Conservation (phyloP, 2,329 filamentous ascomycete species). For the Epichloe gansuensis region DNA sequence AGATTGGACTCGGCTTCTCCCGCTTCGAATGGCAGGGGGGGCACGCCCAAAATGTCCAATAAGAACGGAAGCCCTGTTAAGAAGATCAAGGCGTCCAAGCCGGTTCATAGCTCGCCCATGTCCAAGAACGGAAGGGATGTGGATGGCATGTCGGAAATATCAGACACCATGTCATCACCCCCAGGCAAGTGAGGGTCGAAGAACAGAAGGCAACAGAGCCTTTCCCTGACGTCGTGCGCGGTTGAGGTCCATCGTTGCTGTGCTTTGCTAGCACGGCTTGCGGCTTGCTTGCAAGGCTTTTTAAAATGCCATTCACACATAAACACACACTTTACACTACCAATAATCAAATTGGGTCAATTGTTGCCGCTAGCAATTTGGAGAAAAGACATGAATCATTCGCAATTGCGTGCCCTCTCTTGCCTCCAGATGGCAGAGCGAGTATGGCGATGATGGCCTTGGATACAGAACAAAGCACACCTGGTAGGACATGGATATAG, state of each 20-base stretch:
- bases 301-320: not conserved
- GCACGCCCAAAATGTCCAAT: slow-evolving; percentile 19
- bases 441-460: not conserved
- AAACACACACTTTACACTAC: not conserved
- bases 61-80: slow-evolving; percentile 28
- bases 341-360: not conserved
- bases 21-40: slow-evolving; percentile 8
- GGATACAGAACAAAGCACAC: slow-evolving; percentile 3
- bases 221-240: not conserved
- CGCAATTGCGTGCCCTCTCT: not conserved
- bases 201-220: not conserved
- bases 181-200: slow-evolving; percentile 16
- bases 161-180: slow-evolving; percentile 42
- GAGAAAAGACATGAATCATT: not conserved
- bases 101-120: slow-evolving; percentile 33
- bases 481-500: slow-evolving; percentile 1
- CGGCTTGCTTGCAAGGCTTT: not conserved
- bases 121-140: slow-evolving; percentile 36
- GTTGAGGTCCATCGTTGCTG: too few species aligned
- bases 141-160: slow-evolving; percentile 43
- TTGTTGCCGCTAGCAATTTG: not conserved
- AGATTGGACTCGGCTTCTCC: slow-evolving; percentile 20
- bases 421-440: not conserved
- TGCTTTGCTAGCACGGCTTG: not conserved
- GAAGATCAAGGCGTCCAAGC: slow-evolving; percentile 33